Percentiles rank a stretch among this genome's conserved stretches.
Evolutionary conservation across 208 protist genomes (phyloP).

Genomic region (Trypanosoma melophagium): DNA sequence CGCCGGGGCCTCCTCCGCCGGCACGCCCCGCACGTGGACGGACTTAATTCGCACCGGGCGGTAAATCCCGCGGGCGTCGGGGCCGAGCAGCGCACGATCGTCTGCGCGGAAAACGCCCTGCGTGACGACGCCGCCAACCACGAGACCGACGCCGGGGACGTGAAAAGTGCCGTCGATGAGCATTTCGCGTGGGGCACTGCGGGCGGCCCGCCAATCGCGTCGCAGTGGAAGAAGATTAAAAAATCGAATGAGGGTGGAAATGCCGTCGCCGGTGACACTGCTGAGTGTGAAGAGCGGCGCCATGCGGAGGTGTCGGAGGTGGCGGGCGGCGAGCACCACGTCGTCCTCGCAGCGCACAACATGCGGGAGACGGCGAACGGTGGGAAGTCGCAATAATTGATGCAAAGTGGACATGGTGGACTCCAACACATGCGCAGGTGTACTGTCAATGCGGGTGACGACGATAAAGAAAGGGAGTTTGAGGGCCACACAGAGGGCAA

Average conservation of each 20-base stretch:
- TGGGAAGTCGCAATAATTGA: conserved; percentile 93
- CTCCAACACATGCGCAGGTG: conserved; percentile 89
- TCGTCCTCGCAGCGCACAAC: conserved; percentile 87
- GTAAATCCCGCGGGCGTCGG: conserved; percentile 91
- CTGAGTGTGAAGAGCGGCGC: conserved; percentile 92
- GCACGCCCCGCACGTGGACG: conserved; percentile 94
- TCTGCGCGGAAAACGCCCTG: conserved; percentile 88
- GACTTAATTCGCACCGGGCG: conserved; percentile 88
- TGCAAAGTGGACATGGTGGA: conserved; percentile 87
- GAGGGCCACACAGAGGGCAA: conserved; percentile 96
- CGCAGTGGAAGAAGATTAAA: conserved; percentile 91
- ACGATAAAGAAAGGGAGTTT: conserved; percentile 96
- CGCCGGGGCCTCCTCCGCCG: conserved; percentile 77
- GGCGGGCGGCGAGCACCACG: conserved; percentile 92
- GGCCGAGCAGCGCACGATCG: conserved; percentile 94
- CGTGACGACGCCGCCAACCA: conserved; percentile 94
- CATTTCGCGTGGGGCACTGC: conserved; percentile 78
- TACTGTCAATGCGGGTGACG: conserved; percentile 96
- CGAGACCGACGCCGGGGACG: conserved; percentile 94
- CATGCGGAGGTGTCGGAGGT: conserved; percentile 86
- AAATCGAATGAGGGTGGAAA: conserved; percentile 84
- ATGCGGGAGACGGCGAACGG: conserved; percentile 93
- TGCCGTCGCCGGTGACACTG: conserved; percentile 93
- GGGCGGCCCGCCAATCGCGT: conserved; percentile 86
- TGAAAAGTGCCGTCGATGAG: conserved; percentile 93